phyloP scores from a whole-genome alignment of 306 rosid genomes.

The Morella rubra region DNA sequence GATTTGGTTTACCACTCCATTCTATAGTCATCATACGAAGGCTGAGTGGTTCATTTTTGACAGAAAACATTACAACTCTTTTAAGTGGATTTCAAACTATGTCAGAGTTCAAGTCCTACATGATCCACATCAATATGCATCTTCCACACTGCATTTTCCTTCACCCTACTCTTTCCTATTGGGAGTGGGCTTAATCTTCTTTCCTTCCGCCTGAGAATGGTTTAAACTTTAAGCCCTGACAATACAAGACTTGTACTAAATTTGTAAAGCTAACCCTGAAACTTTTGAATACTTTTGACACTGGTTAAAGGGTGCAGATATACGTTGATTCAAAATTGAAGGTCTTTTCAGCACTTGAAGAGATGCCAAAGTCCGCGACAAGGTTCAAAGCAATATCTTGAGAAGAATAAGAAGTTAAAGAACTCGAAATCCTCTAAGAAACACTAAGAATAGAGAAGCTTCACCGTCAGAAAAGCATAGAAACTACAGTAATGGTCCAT shows the following conservation, averaged over 20 bases:
- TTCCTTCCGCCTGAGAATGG: neutral
- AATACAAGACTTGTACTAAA: no score
- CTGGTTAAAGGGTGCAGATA: no score
- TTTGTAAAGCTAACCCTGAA: no score
- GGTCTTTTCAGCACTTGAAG: no score
- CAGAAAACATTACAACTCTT: neutral
- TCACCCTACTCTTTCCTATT: neutral
- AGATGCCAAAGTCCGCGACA: no score
- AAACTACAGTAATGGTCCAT: neutral
- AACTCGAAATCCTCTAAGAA: neutral
- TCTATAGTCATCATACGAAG: neutral
- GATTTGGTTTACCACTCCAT: no score
- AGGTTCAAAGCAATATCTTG: no score
- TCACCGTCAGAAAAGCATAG: neutral
- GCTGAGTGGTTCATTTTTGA: neutral
- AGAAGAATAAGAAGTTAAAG: neutral
- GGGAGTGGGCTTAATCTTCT: neutral
- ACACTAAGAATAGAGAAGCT: neutral
- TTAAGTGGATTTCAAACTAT: neutral
- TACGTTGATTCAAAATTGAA: no score
- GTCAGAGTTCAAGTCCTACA: neutral
- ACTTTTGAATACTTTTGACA: no score
- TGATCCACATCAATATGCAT: neutral
- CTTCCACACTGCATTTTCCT: neutral
- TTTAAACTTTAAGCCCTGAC: neutral